A percentile compares a stretch with the other conserved stretches of the same genome.
phyloP scores from a whole-genome alignment of 2,329 filamentous ascomycete species.

The Alternaria solani region DNA sequence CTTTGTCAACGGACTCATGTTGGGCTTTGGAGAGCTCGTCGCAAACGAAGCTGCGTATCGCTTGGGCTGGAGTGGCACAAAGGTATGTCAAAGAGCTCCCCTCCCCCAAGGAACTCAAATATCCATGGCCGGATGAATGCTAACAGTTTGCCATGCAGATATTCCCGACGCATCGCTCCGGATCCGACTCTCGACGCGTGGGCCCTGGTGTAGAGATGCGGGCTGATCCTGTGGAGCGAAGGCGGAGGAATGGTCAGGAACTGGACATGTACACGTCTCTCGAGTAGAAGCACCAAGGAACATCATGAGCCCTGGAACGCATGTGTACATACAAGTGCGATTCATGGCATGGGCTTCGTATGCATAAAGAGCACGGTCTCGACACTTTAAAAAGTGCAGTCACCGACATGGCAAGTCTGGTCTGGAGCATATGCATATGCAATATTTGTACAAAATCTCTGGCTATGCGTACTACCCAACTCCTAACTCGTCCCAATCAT shows the following conservation, averaged over 20 bases:
- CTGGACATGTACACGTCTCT: constrained; percentile 73
- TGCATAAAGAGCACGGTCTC: background rate
- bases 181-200: constrained; percentile 65
- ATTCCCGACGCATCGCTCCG: constrained; percentile 65
- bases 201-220: constrained; percentile 85
- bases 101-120: background rate
- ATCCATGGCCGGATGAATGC: background rate
- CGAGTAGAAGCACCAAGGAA: constrained; percentile 59
- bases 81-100: constrained; percentile 65
- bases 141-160: constrained; percentile 52
- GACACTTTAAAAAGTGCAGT: background rate
- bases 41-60: constrained; percentile 95
- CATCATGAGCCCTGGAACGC: background rate
- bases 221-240: constrained; percentile 68
- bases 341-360: background rate
- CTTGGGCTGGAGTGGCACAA: constrained; percentile 91
- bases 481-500: background rate
- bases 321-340: constrained; percentile 3
- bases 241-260: constrained; percentile 61
- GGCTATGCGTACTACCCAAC: constrained; percentile 7
- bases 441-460: constrained; percentile 25
- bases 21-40: constrained; percentile 96
- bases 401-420: background rate
- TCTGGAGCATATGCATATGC: constrained; percentile 21
- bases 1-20: constrained; percentile 97